Evolutionary conservation across 2,329 filamentous ascomycete species (phyloP), one percentile per base, ranked within the genome.

Genomic region (Clarireedia paspali): DNA sequence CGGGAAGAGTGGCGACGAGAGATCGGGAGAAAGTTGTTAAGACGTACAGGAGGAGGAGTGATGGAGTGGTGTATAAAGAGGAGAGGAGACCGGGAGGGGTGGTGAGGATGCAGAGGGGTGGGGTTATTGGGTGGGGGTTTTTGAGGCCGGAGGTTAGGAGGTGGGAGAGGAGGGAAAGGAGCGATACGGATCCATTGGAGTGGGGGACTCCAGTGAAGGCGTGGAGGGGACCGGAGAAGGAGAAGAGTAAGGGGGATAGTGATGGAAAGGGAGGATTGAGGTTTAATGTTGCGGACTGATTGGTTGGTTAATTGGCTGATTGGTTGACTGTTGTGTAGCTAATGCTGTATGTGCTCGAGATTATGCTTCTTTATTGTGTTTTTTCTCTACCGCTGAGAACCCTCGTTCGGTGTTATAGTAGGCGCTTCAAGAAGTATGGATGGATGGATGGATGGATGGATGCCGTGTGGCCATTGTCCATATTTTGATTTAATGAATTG

Each of bases 1-100:
- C 57, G 5, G 47, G 47, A 42, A 56, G 47, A 40, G 60, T 49
- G 5, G 57, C 27, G 27, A 49, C 42, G 39, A 27, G 26, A 17
- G 17, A 47, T 14, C 40, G 53, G n/a, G 46, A 40, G 26, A 23
- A 12, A 12, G 27, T 47, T 5, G 24, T 27, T 14, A 30, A 17
- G 46, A n/a, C 7, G 24, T 15, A n/a, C 6, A 27, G 24, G 46
- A 47, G 24, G 46, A 30, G 27, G 46, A 34, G 46, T 5, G 17
- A 47, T 5, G 46, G 46, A 17, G 5, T 5, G 46, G 27, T 30
- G 27, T 23, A 17, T n/a, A 47, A 6, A 34, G 20, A 27, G 27
- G 23, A 30, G 14, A n/a, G 24, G 27, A 23, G 27, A 47, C 12
- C 14, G 23, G 24, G 46, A 1, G 46, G 46, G 17, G 46, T 45